Percentiles rank a stretch among this genome's conserved stretches.
These are phyloP conservation scores for Agaricales sp. DNA, from an alignment of 1,284 basidiomycete genomes.

Conservation along the genomic window DNA sequence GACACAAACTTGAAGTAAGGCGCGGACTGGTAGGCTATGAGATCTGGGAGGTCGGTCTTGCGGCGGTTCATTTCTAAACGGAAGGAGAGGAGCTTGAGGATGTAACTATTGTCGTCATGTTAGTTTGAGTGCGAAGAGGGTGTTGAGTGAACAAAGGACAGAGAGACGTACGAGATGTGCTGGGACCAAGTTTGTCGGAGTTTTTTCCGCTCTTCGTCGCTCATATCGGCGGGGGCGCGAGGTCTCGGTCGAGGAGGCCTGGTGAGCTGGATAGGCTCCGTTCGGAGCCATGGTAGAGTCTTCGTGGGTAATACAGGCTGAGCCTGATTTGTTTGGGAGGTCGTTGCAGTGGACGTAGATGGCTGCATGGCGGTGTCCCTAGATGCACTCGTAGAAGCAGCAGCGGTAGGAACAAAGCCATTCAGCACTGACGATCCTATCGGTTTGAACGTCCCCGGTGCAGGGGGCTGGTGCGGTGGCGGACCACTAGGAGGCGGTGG, in stretches of 20 bases:
- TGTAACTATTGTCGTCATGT: too few species aligned
- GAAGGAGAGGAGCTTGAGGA: too few species aligned
- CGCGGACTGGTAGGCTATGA: neutral
- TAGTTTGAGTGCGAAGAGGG: too few species aligned
- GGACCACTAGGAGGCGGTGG: neutral
- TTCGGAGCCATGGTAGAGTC: neutral
- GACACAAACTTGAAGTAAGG: neutral
- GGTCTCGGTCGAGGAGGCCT: neutral
- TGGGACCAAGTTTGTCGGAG: neutral
- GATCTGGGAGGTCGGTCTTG: neutral
- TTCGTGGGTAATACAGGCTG: neutral
- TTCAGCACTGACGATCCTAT: neutral
- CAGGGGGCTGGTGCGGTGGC: neutral
- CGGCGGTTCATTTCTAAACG: neutral
- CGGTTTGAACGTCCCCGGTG: neutral
- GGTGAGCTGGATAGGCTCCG: neutral
- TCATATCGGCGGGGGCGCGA: neutral
- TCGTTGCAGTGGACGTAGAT: neutral
- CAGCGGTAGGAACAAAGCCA: neutral
- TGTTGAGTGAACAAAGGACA: neutral
- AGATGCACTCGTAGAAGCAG: neutral
- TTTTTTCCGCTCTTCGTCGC: neutral
- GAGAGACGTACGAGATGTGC: neutral
- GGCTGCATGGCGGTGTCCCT: neutral
- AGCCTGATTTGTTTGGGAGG: neutral